Evolutionary conservation across 495 filamentous ascomycete species (phyloP).

Genomic region (Hyaloscypha bicolor): DNA sequence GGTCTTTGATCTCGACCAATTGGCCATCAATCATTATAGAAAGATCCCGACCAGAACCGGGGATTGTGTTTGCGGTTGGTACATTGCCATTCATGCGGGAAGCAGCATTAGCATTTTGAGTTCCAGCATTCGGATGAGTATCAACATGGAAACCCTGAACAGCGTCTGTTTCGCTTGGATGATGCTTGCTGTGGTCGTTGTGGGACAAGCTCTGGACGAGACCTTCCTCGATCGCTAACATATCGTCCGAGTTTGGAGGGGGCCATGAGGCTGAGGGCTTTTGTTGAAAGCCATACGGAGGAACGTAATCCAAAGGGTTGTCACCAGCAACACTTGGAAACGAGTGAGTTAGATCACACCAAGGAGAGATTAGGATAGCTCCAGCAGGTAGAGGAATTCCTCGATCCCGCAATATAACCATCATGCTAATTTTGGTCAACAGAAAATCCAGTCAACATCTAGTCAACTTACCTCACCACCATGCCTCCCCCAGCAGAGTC

Average conservation of each 20-base stretch:
- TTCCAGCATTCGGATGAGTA: conserved; percentile 16
- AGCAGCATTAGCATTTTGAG: conserved; percentile 26
- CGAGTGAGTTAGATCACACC: conserved; percentile 92
- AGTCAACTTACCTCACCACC: conserved; percentile 61
- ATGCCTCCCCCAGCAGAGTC: conserved; percentile 92
- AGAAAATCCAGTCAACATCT: not conserved
- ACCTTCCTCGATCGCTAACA: conserved; percentile 31
- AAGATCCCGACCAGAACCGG: conserved; percentile 38
- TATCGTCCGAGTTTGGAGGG: conserved; percentile 79
- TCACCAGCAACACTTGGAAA: conserved; percentile 84
- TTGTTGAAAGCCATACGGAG: conserved; percentile 81
- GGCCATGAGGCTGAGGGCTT: conserved; percentile 86
- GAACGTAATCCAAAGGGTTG: conserved; percentile 81
- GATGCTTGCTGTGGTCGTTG: conserved; percentile 16
- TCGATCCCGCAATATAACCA: conserved; percentile 80
- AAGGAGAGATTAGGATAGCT: conserved; percentile 87
- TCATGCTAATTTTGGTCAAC: conserved; percentile 51
- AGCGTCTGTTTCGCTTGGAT: conserved; percentile 31
- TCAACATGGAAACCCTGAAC: conserved; percentile 32
- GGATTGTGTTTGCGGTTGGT: conserved; percentile 29
- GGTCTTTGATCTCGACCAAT: conserved; percentile 75
- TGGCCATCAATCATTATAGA: conserved; percentile 72
- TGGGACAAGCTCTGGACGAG: conserved; percentile 26
- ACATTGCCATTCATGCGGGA: conserved; percentile 16
- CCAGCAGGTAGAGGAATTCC: conserved; percentile 83